These are phyloP conservation scores for Grosmannia penicillata DNA, from an alignment of 2,329 filamentous ascomycete genomes.

Conservation along the genomic window DNA sequence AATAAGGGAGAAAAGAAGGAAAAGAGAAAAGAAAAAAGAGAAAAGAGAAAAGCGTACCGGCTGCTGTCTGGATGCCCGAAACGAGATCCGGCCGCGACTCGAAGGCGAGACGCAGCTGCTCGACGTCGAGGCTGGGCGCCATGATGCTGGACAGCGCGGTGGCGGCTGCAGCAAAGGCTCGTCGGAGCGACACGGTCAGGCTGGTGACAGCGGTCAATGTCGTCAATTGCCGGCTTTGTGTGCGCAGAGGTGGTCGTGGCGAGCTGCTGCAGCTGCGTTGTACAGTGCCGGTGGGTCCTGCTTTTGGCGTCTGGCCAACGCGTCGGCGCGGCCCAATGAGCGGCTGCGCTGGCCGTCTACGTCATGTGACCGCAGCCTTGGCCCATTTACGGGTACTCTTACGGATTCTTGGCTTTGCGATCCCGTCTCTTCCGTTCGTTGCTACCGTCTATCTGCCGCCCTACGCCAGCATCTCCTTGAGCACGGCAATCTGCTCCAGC, in stretches of 20 bases:
- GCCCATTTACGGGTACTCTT: too few relatives aligned
- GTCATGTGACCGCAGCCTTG: too few relatives aligned
- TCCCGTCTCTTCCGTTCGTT: background rate
- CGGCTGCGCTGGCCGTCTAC: too few relatives aligned
- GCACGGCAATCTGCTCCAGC: conserved; percentile 12
- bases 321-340: too few relatives aligned
- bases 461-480: conserved; percentile 9
- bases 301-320: too few relatives aligned
- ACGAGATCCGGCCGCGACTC: conserved; percentile 41
- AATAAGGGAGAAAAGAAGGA: too few relatives aligned
- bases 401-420: background rate
- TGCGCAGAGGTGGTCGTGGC: conserved; percentile 1
- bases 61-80: conserved; percentile 34
- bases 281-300: too few relatives aligned
- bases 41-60: conserved; percentile 25
- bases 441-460: background rate
- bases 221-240: too few relatives aligned
- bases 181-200: too few relatives aligned
- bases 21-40: too few relatives aligned
- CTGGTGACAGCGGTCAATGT: too few relatives aligned
- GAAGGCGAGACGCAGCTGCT: conserved; percentile 37
- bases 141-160: background rate
- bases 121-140: conserved; percentile 26
- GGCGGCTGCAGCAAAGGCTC: background rate
- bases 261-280: too few relatives aligned